phyloP scores from a whole-genome alignment of 352 stramenopile genomes.

The Thalassiosira hispida region DNA sequence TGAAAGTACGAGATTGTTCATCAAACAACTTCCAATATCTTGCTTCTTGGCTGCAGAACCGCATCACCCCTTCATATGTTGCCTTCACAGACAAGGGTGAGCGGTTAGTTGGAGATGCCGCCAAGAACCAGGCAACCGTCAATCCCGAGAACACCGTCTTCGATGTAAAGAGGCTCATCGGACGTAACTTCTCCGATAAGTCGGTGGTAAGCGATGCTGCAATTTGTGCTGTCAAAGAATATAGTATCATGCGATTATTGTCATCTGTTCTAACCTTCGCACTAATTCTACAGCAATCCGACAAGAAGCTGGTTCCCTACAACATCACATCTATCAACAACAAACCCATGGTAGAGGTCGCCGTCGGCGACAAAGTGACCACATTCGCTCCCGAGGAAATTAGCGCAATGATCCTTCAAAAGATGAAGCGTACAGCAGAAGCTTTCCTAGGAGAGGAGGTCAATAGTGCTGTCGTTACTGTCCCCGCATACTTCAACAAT shows the following conservation, averaged over 20 bases:
- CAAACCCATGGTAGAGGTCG: constrained; percentile 88
- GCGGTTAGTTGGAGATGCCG: constrained; percentile 96
- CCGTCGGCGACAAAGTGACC: constrained; percentile 85
- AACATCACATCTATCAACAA: constrained; percentile 90
- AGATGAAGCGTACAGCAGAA: constrained; percentile 99
- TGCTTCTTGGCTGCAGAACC: constrained; percentile 72
- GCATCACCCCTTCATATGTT: constrained; percentile 97
- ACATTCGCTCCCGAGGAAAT: constrained; percentile 97
- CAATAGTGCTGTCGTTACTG: constrained; percentile 96
- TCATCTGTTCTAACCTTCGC: too few relatives aligned
- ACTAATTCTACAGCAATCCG: too few relatives aligned
- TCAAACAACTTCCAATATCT: too few relatives aligned
- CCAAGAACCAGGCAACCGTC: constrained; percentile 99
- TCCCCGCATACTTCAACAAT: constrained; percentile 99
- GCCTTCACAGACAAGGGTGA: constrained; percentile 90
- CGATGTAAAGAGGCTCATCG: constrained; percentile 99
- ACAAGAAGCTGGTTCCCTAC: constrained; percentile 90
- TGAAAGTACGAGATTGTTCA: constrained; percentile 87
- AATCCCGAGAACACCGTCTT: constrained; percentile 99
- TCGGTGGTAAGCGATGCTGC: too few relatives aligned
- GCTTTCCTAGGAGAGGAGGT: constrained; percentile 97
- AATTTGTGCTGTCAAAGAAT: too few relatives aligned
- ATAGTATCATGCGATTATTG: too few relatives aligned
- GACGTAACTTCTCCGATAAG: constrained; percentile 95
- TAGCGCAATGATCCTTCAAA: constrained; percentile 98